Percentiles rank a stretch among this genome's conserved stretches.
phyloP scores from a whole-genome alignment of 306 rosid genomes.

The Begonia loranthoides region DNA sequence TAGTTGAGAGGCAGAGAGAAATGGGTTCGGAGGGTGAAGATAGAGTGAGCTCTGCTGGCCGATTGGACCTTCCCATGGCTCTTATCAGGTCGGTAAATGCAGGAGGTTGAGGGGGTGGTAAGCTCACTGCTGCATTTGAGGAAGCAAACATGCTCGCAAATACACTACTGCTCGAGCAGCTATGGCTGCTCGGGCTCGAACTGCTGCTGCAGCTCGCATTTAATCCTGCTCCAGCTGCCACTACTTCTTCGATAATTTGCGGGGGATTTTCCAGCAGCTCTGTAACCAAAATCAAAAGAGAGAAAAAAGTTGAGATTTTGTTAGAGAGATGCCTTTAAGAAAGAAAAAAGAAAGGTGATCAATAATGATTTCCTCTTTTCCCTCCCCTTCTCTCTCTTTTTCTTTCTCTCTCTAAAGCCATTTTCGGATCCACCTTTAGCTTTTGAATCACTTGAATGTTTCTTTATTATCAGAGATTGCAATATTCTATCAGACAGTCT shows the following conservation, averaged over 20 bases:
- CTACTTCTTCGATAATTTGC: conserved; percentile 33
- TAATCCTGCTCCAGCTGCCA: conserved; percentile 7
- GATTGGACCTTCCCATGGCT: conserved; percentile 36
- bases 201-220: conserved; percentile 27
- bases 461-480: not conserved
- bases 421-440: conserved; percentile 18
- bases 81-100: conserved; percentile 53
- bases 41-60: conserved; percentile 24
- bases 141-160: conserved; percentile 75
- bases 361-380: conserved; percentile 9
- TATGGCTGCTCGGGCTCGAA: conserved; percentile 44
- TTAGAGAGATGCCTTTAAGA: not conserved
- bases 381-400: not conserved
- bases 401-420: too few species aligned
- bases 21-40: conserved; percentile 48
- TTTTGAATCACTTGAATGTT: conserved; percentile 16
- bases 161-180: conserved; percentile 37
- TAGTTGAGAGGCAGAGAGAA: conserved; percentile 68
- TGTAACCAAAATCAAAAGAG: conserved; percentile 9
- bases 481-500: not conserved
- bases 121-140: conserved; percentile 36
- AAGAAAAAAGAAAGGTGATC: not conserved
- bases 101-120: conserved; percentile 44
- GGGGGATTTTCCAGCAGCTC: conserved; percentile 34
- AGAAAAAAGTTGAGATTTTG: conserved; percentile 1